Percentiles rank a stretch among this genome's conserved stretches.
phyloP scores from a whole-genome alignment of 495 filamentous ascomycete species.

The Neurospora sp. region DNA sequence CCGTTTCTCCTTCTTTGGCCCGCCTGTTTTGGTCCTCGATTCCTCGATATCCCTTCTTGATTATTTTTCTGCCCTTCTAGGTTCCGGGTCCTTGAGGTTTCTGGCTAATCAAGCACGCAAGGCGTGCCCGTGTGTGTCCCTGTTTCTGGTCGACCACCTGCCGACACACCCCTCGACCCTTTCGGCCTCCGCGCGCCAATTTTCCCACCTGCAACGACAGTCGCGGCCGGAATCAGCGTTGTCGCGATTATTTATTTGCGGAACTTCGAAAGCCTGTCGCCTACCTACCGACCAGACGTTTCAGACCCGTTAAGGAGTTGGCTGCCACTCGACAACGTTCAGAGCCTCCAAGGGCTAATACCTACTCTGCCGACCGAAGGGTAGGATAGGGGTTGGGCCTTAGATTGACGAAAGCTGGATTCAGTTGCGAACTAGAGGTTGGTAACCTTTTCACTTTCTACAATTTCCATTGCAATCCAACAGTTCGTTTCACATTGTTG shows the following conservation, averaged over 20 bases:
- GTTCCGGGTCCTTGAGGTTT: neutral
- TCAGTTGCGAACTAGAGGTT: neutral
- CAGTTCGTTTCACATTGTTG: neutral
- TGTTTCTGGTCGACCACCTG: neutral
- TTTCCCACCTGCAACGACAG: slow-evolving; percentile 15
- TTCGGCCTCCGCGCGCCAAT: slow-evolving; percentile 21
- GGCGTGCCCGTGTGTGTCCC: slow-evolving; percentile 12
- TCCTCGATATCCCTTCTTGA: slow-evolving; percentile 10
- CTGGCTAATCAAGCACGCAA: slow-evolving; percentile 11
- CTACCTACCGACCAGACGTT: neutral
- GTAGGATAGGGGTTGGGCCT: neutral
- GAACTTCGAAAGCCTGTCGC: neutral
- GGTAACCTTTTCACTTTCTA: neutral
- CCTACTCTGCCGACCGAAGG: neutral
- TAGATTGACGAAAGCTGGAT: neutral
- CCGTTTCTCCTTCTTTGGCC: slow-evolving; percentile 13
- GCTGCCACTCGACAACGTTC: neutral
- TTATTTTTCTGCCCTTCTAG: slow-evolving; percentile 9
- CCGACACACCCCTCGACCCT: slow-evolving; percentile 4
- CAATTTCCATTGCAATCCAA: neutral
- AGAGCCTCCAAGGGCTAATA: neutral
- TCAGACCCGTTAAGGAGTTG: neutral
- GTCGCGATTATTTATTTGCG: slow-evolving; percentile 1
- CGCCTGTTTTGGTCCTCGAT: slow-evolving; percentile 11
- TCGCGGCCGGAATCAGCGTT: slow-evolving; percentile 5